A percentile compares a stretch with the other conserved stretches of the same genome.
phyloP scores from a whole-genome alignment of 352 stramenopile species.

The Pythium aquatile region DNA sequence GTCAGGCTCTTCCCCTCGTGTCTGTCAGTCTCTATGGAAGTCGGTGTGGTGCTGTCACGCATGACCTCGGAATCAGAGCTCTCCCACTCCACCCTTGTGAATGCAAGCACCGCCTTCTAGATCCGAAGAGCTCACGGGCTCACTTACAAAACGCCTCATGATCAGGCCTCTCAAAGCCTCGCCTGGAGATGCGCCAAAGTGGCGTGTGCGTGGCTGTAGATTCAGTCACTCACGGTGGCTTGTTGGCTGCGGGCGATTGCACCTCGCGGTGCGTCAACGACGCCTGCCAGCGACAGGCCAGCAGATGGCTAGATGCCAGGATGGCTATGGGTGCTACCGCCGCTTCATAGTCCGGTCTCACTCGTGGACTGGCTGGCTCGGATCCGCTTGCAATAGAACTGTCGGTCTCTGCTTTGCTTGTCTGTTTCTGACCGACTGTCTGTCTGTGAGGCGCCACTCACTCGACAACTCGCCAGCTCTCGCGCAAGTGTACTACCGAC shows the following conservation, averaged over 20 bases:
- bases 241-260: neutral
- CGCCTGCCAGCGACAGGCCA: constrained; percentile 1
- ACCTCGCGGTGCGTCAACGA: neutral
- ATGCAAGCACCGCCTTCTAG: neutral
- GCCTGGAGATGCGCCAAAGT: constrained; percentile 1
- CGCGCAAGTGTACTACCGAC: constrained; percentile 8
- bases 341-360: neutral
- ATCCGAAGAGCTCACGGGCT: too few species aligned
- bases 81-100: neutral
- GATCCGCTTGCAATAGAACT: neutral
- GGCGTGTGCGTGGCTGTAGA: neutral
- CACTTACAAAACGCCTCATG: neutral
- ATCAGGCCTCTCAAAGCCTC: neutral
- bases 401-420: neutral
- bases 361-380: neutral
- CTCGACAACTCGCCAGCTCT: constrained; percentile 19
- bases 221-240: neutral
- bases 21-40: too few species aligned
- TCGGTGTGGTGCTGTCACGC: too few species aligned
- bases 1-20: neutral
- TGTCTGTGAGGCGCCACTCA: neutral
- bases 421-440: neutral
- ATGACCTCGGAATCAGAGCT: neutral
- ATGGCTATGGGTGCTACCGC: neutral
- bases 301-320: constrained; percentile 5